Percentiles rank a stretch among this genome's conserved stretches.
phyloP scores from a whole-genome alignment of 2,329 filamentous ascomycete genomes.

The Phaeosphaeriaceae sp. region DNA sequence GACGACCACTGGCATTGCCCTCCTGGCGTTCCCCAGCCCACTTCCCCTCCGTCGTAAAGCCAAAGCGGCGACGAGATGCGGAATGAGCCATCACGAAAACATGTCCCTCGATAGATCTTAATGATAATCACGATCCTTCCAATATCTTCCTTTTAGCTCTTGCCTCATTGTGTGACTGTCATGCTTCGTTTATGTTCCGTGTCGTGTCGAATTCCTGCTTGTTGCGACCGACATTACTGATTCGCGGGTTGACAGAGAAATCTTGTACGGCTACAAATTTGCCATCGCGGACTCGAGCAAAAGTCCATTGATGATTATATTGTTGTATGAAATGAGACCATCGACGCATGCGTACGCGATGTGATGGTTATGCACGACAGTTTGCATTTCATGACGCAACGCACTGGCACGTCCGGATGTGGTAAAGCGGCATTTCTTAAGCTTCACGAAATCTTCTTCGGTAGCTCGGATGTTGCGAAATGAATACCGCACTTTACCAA shows the following conservation, averaged over 20 bases:
- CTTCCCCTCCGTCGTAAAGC: conserved; percentile 24
- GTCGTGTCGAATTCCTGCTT: too few relatives aligned
- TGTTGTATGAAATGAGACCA: too few relatives aligned
- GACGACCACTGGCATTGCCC: conserved; percentile 37
- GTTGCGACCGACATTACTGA: too few relatives aligned
- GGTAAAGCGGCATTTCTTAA: background rate
- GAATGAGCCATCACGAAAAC: background rate
- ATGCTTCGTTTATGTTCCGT: too few relatives aligned
- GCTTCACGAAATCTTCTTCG: too few relatives aligned
- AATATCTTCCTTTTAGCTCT: background rate
- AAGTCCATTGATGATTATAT: too few relatives aligned
- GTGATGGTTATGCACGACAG: background rate
- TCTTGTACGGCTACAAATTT: too few relatives aligned
- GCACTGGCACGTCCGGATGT: background rate
- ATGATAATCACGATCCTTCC: conserved; percentile 15
- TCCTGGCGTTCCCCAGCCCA: conserved; percentile 32
- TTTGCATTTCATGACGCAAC: background rate
- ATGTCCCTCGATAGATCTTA: conserved; percentile 9
- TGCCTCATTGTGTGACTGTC: too few relatives aligned
- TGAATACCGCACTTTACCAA: background rate
- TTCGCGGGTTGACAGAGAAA: too few relatives aligned
- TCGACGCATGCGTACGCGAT: too few relatives aligned
- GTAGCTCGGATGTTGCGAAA: too few relatives aligned
- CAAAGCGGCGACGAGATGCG: background rate
- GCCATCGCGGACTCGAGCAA: too few relatives aligned